Percentiles rank a stretch among this genome's conserved stretches.
Conservation (phyloP, 805 yeast species). For the Scheffersomyces spartinae region DNA sequence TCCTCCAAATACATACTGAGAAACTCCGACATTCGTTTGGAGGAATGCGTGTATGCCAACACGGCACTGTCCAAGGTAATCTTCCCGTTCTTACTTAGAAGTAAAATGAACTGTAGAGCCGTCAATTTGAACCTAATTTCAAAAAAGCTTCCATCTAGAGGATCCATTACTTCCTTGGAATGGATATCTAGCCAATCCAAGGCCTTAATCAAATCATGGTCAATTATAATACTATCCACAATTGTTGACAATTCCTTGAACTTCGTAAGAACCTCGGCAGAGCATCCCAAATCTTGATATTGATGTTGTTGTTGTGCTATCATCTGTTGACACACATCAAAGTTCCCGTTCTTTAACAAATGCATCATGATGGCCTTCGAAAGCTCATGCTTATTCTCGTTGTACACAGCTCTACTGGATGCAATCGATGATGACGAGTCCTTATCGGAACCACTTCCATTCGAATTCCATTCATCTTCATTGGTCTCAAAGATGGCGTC, state of each 20-base stretch:
- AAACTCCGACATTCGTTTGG: too few relatives aligned
- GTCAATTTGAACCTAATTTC: conserved; percentile 30
- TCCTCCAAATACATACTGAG: too few relatives aligned
- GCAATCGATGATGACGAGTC: too few relatives aligned
- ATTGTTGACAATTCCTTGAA: conserved; percentile 20
- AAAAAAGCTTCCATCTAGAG: too few relatives aligned
- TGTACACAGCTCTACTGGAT: conserved; percentile 8
- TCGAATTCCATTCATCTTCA: too few relatives aligned
- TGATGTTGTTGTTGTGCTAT: conserved; percentile 10
- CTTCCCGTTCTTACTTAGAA: too few relatives aligned
- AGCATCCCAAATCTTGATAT: conserved; percentile 10
- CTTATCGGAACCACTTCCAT: too few relatives aligned
- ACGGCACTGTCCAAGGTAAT: too few relatives aligned
- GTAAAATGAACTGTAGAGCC: conserved; percentile 23
- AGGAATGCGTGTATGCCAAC: too few relatives aligned
- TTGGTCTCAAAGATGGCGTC: too few relatives aligned
- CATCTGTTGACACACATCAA: conserved; percentile 21
- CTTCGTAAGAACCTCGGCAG: conserved; percentile 11
- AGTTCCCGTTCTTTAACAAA: conserved; percentile 28
- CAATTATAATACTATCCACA: conserved; percentile 18
- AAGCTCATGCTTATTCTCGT: conserved; percentile 18
- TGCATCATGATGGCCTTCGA: conserved; percentile 27
- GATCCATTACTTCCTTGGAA: too few relatives aligned
- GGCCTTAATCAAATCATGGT: conserved; percentile 21
- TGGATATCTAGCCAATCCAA: conserved; percentile 19